A percentile compares a stretch with the other conserved stretches of the same genome.
phyloP scores from a whole-genome alignment of 192 early-diverging fungal genomes.

The Backusella liffmaniae region DNA sequence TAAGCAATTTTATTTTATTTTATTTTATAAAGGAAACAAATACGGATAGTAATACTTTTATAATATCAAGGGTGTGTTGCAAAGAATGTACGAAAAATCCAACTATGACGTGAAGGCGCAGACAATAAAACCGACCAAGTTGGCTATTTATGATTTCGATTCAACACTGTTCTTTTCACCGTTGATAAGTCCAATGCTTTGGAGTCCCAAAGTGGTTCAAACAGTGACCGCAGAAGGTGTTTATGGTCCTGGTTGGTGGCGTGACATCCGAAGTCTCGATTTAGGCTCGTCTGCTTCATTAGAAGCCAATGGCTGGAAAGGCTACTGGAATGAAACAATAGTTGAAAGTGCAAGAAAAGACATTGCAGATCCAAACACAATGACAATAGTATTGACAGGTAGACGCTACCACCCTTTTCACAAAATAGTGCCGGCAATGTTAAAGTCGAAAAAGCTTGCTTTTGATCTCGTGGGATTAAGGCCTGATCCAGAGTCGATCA shows the following conservation, averaged over 20 bases:
- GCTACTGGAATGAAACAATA: conserved; percentile 33
- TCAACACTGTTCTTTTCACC: conserved; percentile 36
- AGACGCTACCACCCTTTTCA: conserved; percentile 33
- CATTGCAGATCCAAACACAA: conserved; percentile 17
- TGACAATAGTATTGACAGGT: conserved; percentile 32
- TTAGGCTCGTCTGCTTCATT: conserved; percentile 18
- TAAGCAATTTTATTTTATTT: background rate
- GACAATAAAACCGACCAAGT: conserved; percentile 1
- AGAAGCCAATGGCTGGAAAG: conserved; percentile 24
- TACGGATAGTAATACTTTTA: background rate
- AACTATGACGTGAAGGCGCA: background rate
- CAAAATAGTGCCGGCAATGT: conserved; percentile 11
- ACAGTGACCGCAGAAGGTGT: conserved; percentile 13
- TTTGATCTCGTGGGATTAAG: conserved; percentile 34
- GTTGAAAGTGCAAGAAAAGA: conserved; percentile 20
- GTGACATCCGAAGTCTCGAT: conserved; percentile 28
- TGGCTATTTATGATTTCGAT: conserved; percentile 36
- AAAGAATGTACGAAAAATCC: conserved; percentile 11
- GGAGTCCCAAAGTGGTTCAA: conserved; percentile 5
- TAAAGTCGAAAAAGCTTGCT: conserved; percentile 13
- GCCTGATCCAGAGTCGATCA: conserved; percentile 29
- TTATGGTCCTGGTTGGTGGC: conserved; percentile 36
- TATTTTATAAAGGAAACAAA: background rate
- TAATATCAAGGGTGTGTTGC: background rate
- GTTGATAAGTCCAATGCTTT: conserved; percentile 15